Percentiles rank a stretch among this genome's conserved stretches.
Conservation (phyloP, 495 filamentous ascomycete species). For the Podospora bellae-mahoneyi region DNA sequence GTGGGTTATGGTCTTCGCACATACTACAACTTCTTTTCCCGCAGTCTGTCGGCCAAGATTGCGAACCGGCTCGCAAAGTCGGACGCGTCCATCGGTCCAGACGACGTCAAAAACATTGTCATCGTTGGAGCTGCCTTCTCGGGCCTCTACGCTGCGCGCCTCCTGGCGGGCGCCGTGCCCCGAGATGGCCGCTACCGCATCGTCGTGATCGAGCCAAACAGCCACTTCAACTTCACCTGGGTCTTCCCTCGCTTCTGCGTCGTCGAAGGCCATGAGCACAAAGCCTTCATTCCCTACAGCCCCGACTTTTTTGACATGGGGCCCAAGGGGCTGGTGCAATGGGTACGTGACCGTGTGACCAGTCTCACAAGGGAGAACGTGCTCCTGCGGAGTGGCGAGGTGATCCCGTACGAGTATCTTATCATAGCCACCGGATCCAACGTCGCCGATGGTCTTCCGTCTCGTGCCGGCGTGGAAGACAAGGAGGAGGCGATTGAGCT, state of each 20-base stretch:
- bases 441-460: slow-evolving; percentile 46
- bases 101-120: slow-evolving; percentile 43
- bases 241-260: slow-evolving; percentile 51
- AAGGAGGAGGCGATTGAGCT: slow-evolving; percentile 48
- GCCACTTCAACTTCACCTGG: slow-evolving; percentile 58
- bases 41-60: slow-evolving; percentile 11
- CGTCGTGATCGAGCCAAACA: slow-evolving; percentile 55
- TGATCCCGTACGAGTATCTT: slow-evolving; percentile 55
- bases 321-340: slow-evolving; percentile 29
- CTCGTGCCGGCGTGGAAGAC: slow-evolving; percentile 44
- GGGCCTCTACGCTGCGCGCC: slow-evolving; percentile 44
- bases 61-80: slow-evolving; percentile 1
- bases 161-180: slow-evolving; percentile 47
- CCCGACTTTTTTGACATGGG: slow-evolving; percentile 27
- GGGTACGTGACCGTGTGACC: slow-evolving; percentile 38
- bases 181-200: slow-evolving; percentile 46
- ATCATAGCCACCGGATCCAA: slow-evolving; percentile 54
- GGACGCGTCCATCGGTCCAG: neutral
- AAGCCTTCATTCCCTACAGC: slow-evolving; percentile 50
- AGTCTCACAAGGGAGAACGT: slow-evolving; percentile 27
- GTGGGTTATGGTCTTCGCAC: slow-evolving; percentile 18
- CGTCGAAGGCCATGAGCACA: slow-evolving; percentile 42
- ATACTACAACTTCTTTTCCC: slow-evolving; percentile 11
- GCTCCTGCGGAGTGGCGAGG: slow-evolving; percentile 26
- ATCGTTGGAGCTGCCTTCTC: slow-evolving; percentile 57